A percentile compares a stretch with the other conserved stretches of the same genome.
phyloP scores from a whole-genome alignment of 225 moss, liverwort and hornwort species.

The Marchantia polymorpha region DNA sequence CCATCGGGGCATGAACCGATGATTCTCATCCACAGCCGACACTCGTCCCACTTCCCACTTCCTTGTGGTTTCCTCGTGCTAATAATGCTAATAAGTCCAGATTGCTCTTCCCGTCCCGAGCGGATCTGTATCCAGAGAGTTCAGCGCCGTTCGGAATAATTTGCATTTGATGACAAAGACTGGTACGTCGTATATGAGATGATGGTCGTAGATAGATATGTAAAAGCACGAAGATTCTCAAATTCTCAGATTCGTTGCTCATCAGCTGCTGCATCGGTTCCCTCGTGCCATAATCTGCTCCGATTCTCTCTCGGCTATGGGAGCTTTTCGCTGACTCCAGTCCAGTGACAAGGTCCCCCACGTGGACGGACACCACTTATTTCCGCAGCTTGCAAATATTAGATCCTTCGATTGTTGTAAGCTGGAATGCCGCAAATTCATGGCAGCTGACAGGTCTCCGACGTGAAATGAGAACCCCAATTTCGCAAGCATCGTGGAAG shows the following conservation, averaged over 20 bases:
- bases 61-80: background rate
- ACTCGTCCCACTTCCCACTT: background rate
- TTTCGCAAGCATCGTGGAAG: background rate
- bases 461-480: background rate
- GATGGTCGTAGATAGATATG: slow-evolving; percentile 3
- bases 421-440: background rate
- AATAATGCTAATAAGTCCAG: slow-evolving; percentile 1
- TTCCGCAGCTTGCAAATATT: background rate
- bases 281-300: no score
- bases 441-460: background rate
- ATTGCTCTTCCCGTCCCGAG: background rate
- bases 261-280: background rate
- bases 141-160: slow-evolving; percentile 8
- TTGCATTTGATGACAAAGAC: no score
- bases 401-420: background rate
- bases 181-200: no score
- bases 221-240: slow-evolving; percentile 1
- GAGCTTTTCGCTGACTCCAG: slow-evolving; percentile 8
- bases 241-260: background rate
- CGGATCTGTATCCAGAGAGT: slow-evolving; percentile 2
- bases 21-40: background rate
- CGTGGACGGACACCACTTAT: background rate
- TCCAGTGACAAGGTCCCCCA: slow-evolving; percentile 7
- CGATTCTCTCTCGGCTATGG: background rate
- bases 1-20: no score